A percentile compares a stretch with the other conserved stretches of the same genome.
phyloP scores from a whole-genome alignment of 2,329 filamentous ascomycete species.

The Pseudopithomyces chartarum region DNA sequence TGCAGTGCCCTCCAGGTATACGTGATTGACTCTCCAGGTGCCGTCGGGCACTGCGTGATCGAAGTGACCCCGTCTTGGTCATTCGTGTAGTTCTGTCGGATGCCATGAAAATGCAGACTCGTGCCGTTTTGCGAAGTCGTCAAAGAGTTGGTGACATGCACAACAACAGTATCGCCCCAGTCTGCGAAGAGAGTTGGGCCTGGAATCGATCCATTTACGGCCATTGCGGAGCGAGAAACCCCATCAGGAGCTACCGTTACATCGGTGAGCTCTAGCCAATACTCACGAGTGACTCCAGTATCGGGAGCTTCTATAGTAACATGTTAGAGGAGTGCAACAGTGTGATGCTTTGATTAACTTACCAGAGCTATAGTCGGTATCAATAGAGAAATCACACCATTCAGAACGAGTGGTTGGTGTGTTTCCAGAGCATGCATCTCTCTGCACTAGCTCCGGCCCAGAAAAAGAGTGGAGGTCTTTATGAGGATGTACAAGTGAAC shows the following conservation, averaged over 20 bases:
- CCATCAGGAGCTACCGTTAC: conserved; percentile 55
- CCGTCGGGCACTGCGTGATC: conserved; percentile 57
- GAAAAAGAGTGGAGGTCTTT: no score
- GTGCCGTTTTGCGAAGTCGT: conserved; percentile 34
- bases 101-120: conserved; percentile 39
- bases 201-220: conserved; percentile 46
- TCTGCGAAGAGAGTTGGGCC: conserved; percentile 46
- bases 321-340: background rate
- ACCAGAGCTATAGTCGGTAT: conserved; percentile 59
- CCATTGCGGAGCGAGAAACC: conserved; percentile 38
- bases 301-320: conserved; percentile 47
- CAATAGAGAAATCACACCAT: conserved; percentile 55
- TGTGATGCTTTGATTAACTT: conserved; percentile 15
- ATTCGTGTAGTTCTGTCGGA: conserved; percentile 38
- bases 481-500: no score
- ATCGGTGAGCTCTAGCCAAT: conserved; percentile 42
- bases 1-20: conserved; percentile 58
- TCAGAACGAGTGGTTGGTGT: conserved; percentile 27
- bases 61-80: conserved; percentile 59
- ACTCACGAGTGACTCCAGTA: conserved; percentile 61
- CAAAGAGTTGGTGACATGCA: conserved; percentile 43
- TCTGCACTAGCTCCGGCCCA: no score
- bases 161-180: conserved; percentile 41
- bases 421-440: conserved; percentile 26
- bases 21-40: conserved; percentile 32